Percentiles rank a stretch among this genome's conserved stretches.
These are phyloP conservation scores for Rosa multiflora DNA, from an alignment of 306 rosid species.

Conservation along the genomic window DNA sequence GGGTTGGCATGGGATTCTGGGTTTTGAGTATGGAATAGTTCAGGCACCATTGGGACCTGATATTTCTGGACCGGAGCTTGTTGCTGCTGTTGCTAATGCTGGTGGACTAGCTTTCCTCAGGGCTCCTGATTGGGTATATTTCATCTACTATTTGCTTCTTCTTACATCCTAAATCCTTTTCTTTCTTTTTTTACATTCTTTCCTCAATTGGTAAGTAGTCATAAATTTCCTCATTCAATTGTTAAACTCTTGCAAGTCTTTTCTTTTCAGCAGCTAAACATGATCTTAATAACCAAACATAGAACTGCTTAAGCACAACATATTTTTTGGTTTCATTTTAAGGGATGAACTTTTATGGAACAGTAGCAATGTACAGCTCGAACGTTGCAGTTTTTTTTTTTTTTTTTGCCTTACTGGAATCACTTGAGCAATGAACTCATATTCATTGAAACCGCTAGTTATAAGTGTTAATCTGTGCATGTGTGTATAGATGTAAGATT, in stretches of 20 bases:
- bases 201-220: background rate
- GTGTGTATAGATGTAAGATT: background rate
- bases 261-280: background rate
- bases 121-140: conserved; percentile 63
- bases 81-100: conserved; percentile 79
- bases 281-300: background rate
- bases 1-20: conserved; percentile 71
- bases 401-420: background rate
- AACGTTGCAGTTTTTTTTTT: too few relatives aligned
- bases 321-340: background rate
- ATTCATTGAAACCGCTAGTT: background rate
- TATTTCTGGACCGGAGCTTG: conserved; percentile 73
- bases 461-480: background rate
- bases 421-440: background rate
- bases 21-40: conserved; percentile 66
- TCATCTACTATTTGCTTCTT: background rate
- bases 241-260: too few relatives aligned
- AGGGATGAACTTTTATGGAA: background rate
- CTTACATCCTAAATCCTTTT: too few relatives aligned
- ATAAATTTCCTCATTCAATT: too few relatives aligned
- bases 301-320: background rate
- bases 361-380: background rate
- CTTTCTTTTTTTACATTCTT: background rate
- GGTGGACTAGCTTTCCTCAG: conserved; percentile 72
- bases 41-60: conserved; percentile 85